Conservation (phyloP, 768 basidiomycete genomes). For the Mycena galopus region DNA sequence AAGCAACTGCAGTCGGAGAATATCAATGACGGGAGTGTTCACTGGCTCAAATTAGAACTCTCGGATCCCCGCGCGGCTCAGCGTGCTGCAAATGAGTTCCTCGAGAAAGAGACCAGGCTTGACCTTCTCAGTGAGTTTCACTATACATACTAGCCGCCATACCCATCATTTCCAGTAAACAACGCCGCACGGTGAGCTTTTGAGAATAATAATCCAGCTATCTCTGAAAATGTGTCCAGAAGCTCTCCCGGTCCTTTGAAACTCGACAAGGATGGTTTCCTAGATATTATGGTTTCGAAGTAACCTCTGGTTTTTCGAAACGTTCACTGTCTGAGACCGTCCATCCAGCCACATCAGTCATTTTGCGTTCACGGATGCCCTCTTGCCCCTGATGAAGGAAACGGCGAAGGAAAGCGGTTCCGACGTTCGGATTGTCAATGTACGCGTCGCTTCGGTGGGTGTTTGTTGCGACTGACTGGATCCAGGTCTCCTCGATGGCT, state of each 20-base stretch:
- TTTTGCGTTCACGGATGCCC: conserved; percentile 59
- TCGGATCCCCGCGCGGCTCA: conserved; percentile 51
- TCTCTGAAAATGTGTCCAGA: neutral
- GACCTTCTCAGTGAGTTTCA: conserved; percentile 55
- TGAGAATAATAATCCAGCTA: too few relatives aligned
- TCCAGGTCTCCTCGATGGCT: conserved; percentile 32
- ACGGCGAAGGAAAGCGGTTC: conserved; percentile 57
- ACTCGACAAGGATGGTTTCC: conserved; percentile 19
- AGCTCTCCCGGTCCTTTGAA: conserved; percentile 22
- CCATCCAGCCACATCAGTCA: conserved; percentile 58
- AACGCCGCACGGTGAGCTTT: conserved; percentile 39
- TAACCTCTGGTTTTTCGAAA: conserved; percentile 7
- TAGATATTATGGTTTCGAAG: conserved; percentile 39
- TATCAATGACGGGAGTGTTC: conserved; percentile 46
- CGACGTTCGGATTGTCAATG: conserved; percentile 68
- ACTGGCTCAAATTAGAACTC: conserved; percentile 55
- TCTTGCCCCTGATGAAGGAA: conserved; percentile 61
- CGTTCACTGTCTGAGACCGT: neutral
- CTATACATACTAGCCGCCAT: neutral
- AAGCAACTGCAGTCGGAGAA: conserved; percentile 49
- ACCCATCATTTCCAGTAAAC: conserved; percentile 36
- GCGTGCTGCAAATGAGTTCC: conserved; percentile 50
- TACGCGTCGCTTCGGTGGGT: conserved; percentile 43
- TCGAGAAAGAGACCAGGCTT: conserved; percentile 53
- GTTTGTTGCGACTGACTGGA: neutral